Evolutionary conservation across 306 rosid species (phyloP).

Genomic region (Lathyrus tuberosus): DNA sequence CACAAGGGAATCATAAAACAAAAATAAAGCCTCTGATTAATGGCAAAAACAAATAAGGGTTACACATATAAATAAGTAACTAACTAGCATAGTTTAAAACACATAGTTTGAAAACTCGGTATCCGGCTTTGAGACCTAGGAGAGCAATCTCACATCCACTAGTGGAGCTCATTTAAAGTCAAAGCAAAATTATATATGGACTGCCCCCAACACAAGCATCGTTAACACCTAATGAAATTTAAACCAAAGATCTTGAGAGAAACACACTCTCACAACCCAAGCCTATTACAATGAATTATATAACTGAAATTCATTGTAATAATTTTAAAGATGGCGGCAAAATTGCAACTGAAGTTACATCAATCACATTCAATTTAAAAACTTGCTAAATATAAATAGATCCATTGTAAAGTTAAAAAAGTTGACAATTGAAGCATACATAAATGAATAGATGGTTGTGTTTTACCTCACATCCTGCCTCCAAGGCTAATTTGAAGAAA

Average conservation of each 20-base stretch:
- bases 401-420: neutral
- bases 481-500: slow-evolving; percentile 81
- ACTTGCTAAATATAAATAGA: neutral
- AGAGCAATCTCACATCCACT: no score
- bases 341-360: neutral
- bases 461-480: slow-evolving; percentile 84
- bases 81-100: neutral
- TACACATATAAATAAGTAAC: neutral
- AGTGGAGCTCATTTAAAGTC: no score
- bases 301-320: neutral
- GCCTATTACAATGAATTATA: neutral
- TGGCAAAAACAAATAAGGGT: neutral
- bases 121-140: no score
- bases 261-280: no score
- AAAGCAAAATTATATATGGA: no score
- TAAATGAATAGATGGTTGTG: neutral
- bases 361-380: neutral
- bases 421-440: neutral
- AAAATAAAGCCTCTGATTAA: slow-evolving; percentile 12
- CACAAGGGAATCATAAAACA: slow-evolving; percentile 13
- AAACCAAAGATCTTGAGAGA: no score
- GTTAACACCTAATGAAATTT: no score
- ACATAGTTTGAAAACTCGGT: no score
- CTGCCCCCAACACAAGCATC: no score
- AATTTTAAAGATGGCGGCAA: neutral